Percentiles rank a stretch among this genome's conserved stretches.
These are phyloP conservation scores for Kalmanozyma brasiliensis DNA, from an alignment of 1,284 basidiomycete genomes.

Conservation along the genomic window DNA sequence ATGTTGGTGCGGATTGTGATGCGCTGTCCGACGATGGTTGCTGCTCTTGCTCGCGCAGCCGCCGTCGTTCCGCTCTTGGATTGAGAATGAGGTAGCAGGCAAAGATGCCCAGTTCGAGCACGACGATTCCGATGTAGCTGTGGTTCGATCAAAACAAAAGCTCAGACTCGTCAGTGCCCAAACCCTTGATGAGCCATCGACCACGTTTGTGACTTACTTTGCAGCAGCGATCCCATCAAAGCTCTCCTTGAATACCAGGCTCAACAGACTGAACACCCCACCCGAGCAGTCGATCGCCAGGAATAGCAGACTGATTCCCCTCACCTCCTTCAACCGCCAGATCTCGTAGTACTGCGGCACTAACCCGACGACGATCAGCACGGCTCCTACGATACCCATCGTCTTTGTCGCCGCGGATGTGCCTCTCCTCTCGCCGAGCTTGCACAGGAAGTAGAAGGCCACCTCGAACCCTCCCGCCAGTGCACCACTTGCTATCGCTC, in stretches of 20 bases:
- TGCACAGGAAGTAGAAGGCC: slow-evolving; percentile 72
- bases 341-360: slow-evolving; percentile 77
- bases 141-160: too few species aligned
- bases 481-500: slow-evolving; percentile 69
- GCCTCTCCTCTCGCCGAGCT: slow-evolving; percentile 71
- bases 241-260: slow-evolving; percentile 76
- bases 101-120: slow-evolving; percentile 73
- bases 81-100: slow-evolving; percentile 75
- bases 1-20: not conserved
- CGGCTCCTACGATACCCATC: slow-evolving; percentile 76
- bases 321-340: slow-evolving; percentile 76
- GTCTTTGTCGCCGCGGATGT: slow-evolving; percentile 72
- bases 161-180: too few species aligned
- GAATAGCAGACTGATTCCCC: slow-evolving; percentile 79
- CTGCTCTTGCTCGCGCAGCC: slow-evolving; percentile 4
- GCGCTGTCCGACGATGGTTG: not conserved
- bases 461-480: slow-evolving; percentile 74
- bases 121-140: slow-evolving; percentile 73
- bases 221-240: slow-evolving; percentile 77
- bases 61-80: slow-evolving; percentile 68
- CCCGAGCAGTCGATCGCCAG: slow-evolving; percentile 79
- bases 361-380: slow-evolving; percentile 75
- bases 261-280: slow-evolving; percentile 77
- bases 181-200: too few species aligned
- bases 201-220: slow-evolving; percentile 21